Evolutionary conservation across 805 yeast species (phyloP).

Genomic region (Wickerhamiella brachini): DNA sequence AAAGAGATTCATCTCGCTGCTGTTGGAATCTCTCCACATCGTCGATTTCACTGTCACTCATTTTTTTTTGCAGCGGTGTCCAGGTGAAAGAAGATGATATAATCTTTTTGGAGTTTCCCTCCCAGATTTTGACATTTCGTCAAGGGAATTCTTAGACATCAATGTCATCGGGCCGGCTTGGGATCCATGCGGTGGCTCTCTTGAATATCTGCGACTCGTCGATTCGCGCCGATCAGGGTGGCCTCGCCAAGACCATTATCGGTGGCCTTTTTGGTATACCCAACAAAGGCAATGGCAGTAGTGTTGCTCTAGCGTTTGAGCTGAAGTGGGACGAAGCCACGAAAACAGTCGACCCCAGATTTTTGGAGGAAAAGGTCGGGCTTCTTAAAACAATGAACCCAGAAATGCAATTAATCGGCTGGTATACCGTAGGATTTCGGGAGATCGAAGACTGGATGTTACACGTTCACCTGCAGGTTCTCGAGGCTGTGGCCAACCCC

Average conservation of each 20-base stretch:
- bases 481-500: background rate
- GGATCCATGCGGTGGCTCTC: slow-evolving; percentile 24
- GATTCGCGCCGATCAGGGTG: slow-evolving; percentile 16
- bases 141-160: background rate
- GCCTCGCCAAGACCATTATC: slow-evolving; percentile 12
- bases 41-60: slow-evolving; percentile 13
- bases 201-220: slow-evolving; percentile 25
- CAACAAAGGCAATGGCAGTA: slow-evolving; percentile 6
- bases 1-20: slow-evolving; percentile 7
- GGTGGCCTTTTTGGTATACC: slow-evolving; percentile 25
- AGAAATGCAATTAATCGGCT: slow-evolving; percentile 22
- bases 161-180: background rate
- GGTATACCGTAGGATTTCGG: slow-evolving; percentile 19
- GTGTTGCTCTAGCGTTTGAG: slow-evolving; percentile 18
- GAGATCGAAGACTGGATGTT: slow-evolving; percentile 6
- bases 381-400: slow-evolving; percentile 20
- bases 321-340: slow-evolving; percentile 8
- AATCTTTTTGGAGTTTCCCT: no score
- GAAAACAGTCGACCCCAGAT: slow-evolving; percentile 16
- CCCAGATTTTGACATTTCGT: no score
- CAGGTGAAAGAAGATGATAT: background rate
- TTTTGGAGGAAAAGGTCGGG: slow-evolving; percentile 15
- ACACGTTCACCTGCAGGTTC: slow-evolving; percentile 12
- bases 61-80: background rate
- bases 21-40: slow-evolving; percentile 15